Conservation (phyloP, 2,329 filamentous ascomycete genomes). For the Fusarium domesticum region DNA sequence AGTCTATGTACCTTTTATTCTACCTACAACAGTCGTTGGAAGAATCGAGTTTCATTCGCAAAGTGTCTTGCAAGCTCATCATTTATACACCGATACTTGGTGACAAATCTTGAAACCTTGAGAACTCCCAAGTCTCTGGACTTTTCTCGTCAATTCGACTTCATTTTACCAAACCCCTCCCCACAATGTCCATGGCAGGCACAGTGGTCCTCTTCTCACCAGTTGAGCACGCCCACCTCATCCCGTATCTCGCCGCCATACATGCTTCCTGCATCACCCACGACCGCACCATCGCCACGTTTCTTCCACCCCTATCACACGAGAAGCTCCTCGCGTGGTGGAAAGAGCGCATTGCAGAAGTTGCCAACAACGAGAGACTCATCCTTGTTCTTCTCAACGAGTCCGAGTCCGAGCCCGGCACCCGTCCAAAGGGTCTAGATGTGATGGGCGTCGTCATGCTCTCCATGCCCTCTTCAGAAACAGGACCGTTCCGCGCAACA, state of each 20-base stretch:
- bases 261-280: slow-evolving; percentile 58
- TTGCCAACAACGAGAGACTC: slow-evolving; percentile 42
- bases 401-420: slow-evolving; percentile 28
- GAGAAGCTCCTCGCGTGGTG: slow-evolving; percentile 57
- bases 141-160: not conserved
- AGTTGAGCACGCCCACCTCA: slow-evolving; percentile 47
- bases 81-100: not conserved
- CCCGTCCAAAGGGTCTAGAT: slow-evolving; percentile 41
- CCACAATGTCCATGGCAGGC: slow-evolving; percentile 32
- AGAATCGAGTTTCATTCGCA: not conserved
- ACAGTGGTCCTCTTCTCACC: slow-evolving; percentile 44
- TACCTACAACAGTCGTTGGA: too few relatives aligned
- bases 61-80: too few relatives aligned
- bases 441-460: slow-evolving; percentile 58
- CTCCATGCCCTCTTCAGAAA: slow-evolving; percentile 50
- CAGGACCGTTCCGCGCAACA: slow-evolving; percentile 51
- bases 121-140: too few relatives aligned
- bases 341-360: slow-evolving; percentile 51
- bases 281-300: slow-evolving; percentile 55
- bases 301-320: slow-evolving; percentile 57
- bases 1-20: too few relatives aligned
- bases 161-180: not conserved
- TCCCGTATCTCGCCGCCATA: slow-evolving; percentile 55
- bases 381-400: slow-evolving; percentile 53
- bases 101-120: not conserved